Evolutionary conservation across 768 basidiomycete species (phyloP), one percentile per base, ranked within the genome.

Genomic region (Tricholoma saponaceum): DNA sequence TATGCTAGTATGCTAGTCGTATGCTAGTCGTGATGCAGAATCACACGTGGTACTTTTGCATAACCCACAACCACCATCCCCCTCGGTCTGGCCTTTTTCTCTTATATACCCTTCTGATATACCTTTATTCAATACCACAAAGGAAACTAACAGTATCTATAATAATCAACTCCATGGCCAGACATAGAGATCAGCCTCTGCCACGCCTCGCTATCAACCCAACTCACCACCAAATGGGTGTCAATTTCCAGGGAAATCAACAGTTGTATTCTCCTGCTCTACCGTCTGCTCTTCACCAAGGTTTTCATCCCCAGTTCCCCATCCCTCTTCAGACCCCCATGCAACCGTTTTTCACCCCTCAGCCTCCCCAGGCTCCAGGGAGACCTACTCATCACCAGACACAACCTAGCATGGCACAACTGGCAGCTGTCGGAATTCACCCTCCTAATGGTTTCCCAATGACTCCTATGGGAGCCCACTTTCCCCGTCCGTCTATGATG

Each of bases 241-340:
- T 52, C 2, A 54, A 51, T 32, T 77, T 77, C 57, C 75, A 72
- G 32, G 56, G 54, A 66, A 70, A 87, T 6, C 35, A 37, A 6
- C 16, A 14, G 5, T 2, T 37, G 62, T 89, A 78, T 69, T 88
- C 89, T 5, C 87, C 89, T 6, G 82, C 79, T 44, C 70, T 88
- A 41, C 86, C 84, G 33, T 83, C 86, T 52, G 61, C 83, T 83
- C 63, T 80, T 80, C 23, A 37, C 14, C 35, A 37, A 5, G 72
- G 78, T 43, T 85, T 83, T 71, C 84, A 82, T 60, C 82, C 85
- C 0, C 69, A 79, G 0, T 82, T 80, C 60, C 81, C 81, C 32
- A 70, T 76, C 60, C 62, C 81, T 50, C 72, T 89, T 52, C 89
- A 87, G 67, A 89, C 87, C 4, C 89, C 89, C 46, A 84, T 90